Conservation (phyloP, 768 basidiomycete genomes). For the Boletus pseudopeckii region DNA sequence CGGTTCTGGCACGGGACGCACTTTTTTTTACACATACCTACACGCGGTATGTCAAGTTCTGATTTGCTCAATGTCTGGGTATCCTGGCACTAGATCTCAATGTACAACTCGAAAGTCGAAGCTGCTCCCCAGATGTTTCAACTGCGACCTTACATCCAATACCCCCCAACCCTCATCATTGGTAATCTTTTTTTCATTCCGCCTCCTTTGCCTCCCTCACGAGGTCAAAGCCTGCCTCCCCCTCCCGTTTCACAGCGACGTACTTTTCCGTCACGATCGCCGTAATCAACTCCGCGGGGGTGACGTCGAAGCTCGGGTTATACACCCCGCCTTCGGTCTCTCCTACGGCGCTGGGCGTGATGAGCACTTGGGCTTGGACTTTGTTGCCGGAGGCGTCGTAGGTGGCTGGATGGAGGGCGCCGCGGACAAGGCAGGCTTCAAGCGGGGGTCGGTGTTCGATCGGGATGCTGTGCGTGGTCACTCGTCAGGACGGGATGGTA, state of each 20-base stretch:
- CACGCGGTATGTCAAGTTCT: neutral
- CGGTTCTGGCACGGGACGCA: neutral
- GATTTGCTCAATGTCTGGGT: neutral
- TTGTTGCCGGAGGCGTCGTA: slow-evolving; percentile 40
- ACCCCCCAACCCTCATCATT: too few relatives aligned
- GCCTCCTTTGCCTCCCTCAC: slow-evolving; percentile 30
- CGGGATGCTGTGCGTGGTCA: slow-evolving; percentile 53
- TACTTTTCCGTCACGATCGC: slow-evolving; percentile 96
- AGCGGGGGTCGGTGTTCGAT: slow-evolving; percentile 89
- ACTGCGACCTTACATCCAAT: neutral
- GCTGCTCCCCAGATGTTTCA: neutral
- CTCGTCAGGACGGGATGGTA: neutral
- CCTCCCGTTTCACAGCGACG: slow-evolving; percentile 70
- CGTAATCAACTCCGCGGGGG: slow-evolving; percentile 90
- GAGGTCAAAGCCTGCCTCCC: slow-evolving; percentile 61
- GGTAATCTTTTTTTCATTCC: neutral
- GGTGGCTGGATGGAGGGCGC: slow-evolving; percentile 61
- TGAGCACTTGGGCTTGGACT: slow-evolving; percentile 75
- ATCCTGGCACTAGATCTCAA: neutral
- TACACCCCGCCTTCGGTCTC: slow-evolving; percentile 45
- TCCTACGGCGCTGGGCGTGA: slow-evolving; percentile 63
- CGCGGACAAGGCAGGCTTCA: slow-evolving; percentile 87
- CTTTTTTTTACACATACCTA: neutral
- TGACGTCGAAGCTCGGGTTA: slow-evolving; percentile 97
- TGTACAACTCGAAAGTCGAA: neutral